Conservation (phyloP, 805 yeast species). For the Barnettozyma sp. region DNA sequence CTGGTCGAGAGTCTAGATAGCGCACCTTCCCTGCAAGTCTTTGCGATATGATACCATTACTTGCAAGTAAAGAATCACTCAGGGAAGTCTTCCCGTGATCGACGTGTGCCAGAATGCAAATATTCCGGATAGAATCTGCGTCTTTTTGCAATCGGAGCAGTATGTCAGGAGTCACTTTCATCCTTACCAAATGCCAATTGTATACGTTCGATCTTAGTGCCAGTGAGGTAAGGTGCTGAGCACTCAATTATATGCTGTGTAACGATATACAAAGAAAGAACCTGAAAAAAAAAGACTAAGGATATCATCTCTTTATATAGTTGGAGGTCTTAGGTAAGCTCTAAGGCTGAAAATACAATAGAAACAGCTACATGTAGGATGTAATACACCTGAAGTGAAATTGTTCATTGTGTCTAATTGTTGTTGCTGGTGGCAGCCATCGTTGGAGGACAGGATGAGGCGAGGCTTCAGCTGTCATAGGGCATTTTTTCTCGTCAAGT, state of each 20-base stretch:
- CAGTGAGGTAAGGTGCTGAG: background rate
- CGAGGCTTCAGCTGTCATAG: conserved; percentile 24
- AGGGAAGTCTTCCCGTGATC: conserved; percentile 98
- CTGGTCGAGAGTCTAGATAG: conserved; percentile 88
- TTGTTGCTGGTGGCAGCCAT: background rate
- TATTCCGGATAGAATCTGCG: conserved; percentile 70
- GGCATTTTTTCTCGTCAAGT: conserved; percentile 69
- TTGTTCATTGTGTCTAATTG: background rate
- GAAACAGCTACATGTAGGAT: too few species aligned
- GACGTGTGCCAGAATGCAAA: conserved; percentile 95
- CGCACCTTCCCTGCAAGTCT: conserved; percentile 93
- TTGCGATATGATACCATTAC: conserved; percentile 94
- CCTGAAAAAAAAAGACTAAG: too few species aligned
- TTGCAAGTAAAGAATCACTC: conserved; percentile 85
- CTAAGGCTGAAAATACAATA: too few species aligned
- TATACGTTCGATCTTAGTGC: background rate
- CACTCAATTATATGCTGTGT: background rate
- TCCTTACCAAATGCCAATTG: conserved; percentile 2
- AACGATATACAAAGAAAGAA: too few species aligned
- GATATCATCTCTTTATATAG: too few species aligned
- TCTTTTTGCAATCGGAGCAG: conserved; percentile 61
- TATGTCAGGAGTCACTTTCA: conserved; percentile 59
- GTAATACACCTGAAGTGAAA: too few species aligned
- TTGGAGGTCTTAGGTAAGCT: too few species aligned
- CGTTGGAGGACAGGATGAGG: too few species aligned